Evolutionary conservation across 2,329 filamentous ascomycete species (phyloP), one percentile per base, ranked within the genome.

Genomic region (Amphichorda felina): DNA sequence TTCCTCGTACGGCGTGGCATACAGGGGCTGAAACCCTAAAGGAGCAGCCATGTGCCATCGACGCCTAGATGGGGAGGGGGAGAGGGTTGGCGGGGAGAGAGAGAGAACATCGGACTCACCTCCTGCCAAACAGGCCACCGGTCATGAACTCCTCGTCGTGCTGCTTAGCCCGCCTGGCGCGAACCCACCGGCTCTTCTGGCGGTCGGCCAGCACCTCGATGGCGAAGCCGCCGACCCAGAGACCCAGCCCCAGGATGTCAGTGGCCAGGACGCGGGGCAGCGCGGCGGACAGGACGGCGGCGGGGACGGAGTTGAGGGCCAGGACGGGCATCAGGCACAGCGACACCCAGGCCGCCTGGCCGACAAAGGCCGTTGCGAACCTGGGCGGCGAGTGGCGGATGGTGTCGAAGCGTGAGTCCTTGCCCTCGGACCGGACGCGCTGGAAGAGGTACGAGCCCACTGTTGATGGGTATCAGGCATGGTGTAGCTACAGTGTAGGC

Each of bases 131-230:
- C 25, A 83, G 47, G 0, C 79, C 79, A 1, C 60, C 53, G 0
- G 75, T 79, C 41, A 83, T 50, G 46, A 82, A 83, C 31, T 74
- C 67, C 53, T 83, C 77, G 17, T 70, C 68, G 41, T 84, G 79
- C 46, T 70, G 63, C 64, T 82, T 82, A 32, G 64, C 60, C 45
- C 69, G 69, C 61, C 75, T 79, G 38, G 70, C 74, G 36, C 60
- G 53, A 39, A 68, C 48, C 79, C 79, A 84, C 16, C 56, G 53
- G 36, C 60, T 64, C 59, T 82, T 82, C 52, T 83, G 78, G 30
- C 61, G 47, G 44, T 83, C 79, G 1, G 79, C 79, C 0, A 64
- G 54, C 10, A 75, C 59, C 50, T 83, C 79, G 36, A 78, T 70
- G 0, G 57, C 54, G 19, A 82, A 59, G 4, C 79, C 79, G 25